Evolutionary conservation across 1,139 yeast species (phyloP), one percentile per base, ranked within the genome.

Genomic region (Geotrichum citri-aurantii): DNA sequence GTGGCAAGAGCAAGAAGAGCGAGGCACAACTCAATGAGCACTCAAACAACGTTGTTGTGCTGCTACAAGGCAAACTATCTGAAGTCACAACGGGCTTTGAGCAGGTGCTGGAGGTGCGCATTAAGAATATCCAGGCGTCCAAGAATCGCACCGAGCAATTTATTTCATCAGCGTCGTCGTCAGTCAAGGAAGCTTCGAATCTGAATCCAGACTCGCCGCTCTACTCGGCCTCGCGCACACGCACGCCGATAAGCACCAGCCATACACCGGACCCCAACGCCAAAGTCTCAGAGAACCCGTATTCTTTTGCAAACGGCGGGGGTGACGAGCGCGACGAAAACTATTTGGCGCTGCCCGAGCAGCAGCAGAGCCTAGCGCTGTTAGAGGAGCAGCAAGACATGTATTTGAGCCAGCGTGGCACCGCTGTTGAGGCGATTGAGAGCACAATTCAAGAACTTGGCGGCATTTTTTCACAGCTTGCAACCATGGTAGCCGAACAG

Each of bases 401-500:
- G 64, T 93, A 93, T 71, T 75, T 92, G 62, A 93, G 86, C 68
- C 95, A 88, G 67, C 81, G 99, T 68, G 86, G 85, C 66, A 75
- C 85, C 50, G 99, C 99, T 0, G 97, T 93, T 54, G 98, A 93
- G 71, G 90, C 97, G 1, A 93, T 93, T 56, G 99, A 93, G 70
- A 82, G 92, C 26, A 93, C 99, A 0, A 93, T 93, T 62, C 95
- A 92, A 69, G 99, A 93, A 73, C 96, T 93, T 50, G 99, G 99
- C 33, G 88, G 89, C 59, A 80, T 93, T 64, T 93, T 95, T 75
- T 95, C 89, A 66, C 99, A 93, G 73, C 79, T 93, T 67, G 97
- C 98, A 2, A 88, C 96, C 1, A 92, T 93, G 98, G 97, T 93
- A 12, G 92, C 90, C 62, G 99, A 95, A 72, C 99, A 93, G 74